Evolutionary conservation across 1,284 basidiomycete species (phyloP).

Genomic region (Ceraceosorus bombacis): DNA sequence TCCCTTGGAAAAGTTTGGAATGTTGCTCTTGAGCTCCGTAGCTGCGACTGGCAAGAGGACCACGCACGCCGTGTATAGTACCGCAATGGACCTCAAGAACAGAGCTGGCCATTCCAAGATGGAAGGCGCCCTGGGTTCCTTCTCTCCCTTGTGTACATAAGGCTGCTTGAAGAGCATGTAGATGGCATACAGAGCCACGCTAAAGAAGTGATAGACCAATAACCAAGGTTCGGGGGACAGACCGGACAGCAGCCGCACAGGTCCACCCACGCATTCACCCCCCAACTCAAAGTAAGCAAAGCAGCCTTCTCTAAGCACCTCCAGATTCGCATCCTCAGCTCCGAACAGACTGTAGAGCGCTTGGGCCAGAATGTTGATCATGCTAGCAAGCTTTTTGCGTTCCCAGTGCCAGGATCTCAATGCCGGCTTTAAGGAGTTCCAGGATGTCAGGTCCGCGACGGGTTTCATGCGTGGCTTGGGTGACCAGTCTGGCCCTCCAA

Average conservation of each 20-base stretch:
- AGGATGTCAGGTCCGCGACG: slow-evolving; percentile 26
- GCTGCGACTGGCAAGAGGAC: slow-evolving; percentile 45
- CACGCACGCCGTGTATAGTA: slow-evolving; percentile 44
- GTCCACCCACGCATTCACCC: slow-evolving; percentile 78
- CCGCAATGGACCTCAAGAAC: slow-evolving; percentile 25
- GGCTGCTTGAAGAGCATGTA: slow-evolving; percentile 66
- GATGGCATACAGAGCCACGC: slow-evolving; percentile 86
- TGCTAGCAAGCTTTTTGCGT: slow-evolving; percentile 37
- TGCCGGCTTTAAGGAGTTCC: slow-evolving; percentile 26
- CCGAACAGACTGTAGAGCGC: slow-evolving; percentile 47
- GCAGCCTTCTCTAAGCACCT: slow-evolving; percentile 81
- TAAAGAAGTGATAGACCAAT: slow-evolving; percentile 87
- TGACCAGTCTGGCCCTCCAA: slow-evolving; percentile 35
- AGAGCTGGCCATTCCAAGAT: slow-evolving; percentile 32
- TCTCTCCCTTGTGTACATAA: slow-evolving; percentile 13
- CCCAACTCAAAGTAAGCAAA: slow-evolving; percentile 96
- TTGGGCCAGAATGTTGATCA: slow-evolving; percentile 47
- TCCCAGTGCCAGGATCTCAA: slow-evolving; percentile 45
- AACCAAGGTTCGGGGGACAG: slow-evolving; percentile 67
- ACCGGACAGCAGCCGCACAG: slow-evolving; percentile 56
- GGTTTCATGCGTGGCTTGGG: slow-evolving; percentile 14
- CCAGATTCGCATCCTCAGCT: slow-evolving; percentile 60
- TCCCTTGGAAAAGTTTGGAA: slow-evolving; percentile 1
- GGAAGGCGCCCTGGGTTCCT: slow-evolving; percentile 12
- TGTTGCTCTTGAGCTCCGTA: slow-evolving; percentile 39